A percentile compares a stretch with the other conserved stretches of the same genome.
These are phyloP conservation scores for Myriosclerotinia scirpicola DNA, from an alignment of 2,329 filamentous ascomycete genomes.

Conservation along the genomic window DNA sequence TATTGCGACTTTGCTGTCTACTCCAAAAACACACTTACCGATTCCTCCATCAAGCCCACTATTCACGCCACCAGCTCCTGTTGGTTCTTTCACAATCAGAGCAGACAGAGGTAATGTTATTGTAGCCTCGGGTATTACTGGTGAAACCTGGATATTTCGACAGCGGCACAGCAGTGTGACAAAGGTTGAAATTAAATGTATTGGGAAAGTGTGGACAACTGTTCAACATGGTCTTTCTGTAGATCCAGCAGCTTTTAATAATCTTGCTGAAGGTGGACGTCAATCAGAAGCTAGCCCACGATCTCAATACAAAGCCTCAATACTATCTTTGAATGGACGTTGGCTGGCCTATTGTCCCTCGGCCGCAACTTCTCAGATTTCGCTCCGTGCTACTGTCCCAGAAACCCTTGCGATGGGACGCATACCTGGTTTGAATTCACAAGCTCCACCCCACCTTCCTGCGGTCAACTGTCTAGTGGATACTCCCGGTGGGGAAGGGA, in stretches of 20 bases:
- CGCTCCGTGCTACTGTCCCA: conserved; percentile 65
- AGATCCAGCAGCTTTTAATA: conserved; percentile 30
- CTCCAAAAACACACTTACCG: conserved; percentile 61
- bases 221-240: conserved; percentile 62
- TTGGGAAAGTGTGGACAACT: conserved; percentile 87
- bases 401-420: conserved; percentile 54
- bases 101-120: conserved; percentile 70
- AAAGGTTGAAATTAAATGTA: conserved; percentile 18
- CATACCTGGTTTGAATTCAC: conserved; percentile 56
- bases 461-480: conserved; percentile 67
- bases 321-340: conserved; percentile 67
- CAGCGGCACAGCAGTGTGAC: conserved; percentile 40
- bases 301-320: conserved; percentile 56
- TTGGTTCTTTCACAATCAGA: conserved; percentile 71
- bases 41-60: conserved; percentile 59
- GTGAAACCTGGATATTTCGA: conserved; percentile 80
- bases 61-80: conserved; percentile 67
- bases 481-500: conserved; percentile 67
- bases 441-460: conserved; percentile 69
- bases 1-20: conserved; percentile 71
- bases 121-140: conserved; percentile 77
- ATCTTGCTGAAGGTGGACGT: conserved; percentile 37
- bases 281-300: conserved; percentile 45
- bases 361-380: conserved; percentile 67
- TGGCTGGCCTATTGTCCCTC: conserved; percentile 78